Evolutionary conservation across 306 rosid species (phyloP).

Genomic region (Macrotyloma uniflorum): DNA sequence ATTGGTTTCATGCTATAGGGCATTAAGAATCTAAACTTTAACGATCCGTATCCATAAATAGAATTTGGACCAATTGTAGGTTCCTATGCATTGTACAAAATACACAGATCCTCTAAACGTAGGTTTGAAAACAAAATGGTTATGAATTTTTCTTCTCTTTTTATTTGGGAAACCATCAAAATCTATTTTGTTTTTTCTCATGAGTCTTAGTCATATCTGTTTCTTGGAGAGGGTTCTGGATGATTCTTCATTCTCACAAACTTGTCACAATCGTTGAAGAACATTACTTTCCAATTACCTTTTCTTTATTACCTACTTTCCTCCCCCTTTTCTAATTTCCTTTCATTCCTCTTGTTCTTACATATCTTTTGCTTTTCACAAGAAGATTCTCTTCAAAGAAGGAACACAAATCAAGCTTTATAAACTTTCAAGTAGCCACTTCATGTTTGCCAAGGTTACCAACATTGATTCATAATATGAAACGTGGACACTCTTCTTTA

Average conservation of each 20-base stretch:
- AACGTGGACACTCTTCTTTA: conserved; percentile 28
- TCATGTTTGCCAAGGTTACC: neutral
- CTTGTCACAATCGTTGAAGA: neutral
- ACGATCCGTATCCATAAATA: conserved; percentile 1
- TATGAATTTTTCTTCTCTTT: neutral
- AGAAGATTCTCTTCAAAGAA: conserved; percentile 28
- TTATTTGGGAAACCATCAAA: neutral
- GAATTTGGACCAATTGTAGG: too few species aligned
- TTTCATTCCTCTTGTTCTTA: neutral
- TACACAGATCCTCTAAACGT: too few species aligned
- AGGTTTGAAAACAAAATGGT: neutral
- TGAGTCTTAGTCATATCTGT: neutral
- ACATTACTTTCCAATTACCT: conserved; percentile 16
- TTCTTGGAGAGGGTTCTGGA: conserved; percentile 30
- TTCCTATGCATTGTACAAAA: too few species aligned
- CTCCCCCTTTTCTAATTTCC: conserved; percentile 22
- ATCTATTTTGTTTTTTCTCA: too few species aligned
- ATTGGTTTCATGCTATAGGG: neutral
- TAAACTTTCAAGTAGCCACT: conserved; percentile 2
- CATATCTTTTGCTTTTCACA: neutral
- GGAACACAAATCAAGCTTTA: conserved; percentile 6
- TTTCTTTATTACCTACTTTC: conserved; percentile 22
- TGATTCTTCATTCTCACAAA: conserved; percentile 26
- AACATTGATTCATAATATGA: neutral
- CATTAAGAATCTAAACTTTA: conserved; percentile 1